Percentiles rank a stretch among this genome's conserved stretches.
Conservation (phyloP, 768 basidiomycete genomes). For the Mycena vulgaris region DNA sequence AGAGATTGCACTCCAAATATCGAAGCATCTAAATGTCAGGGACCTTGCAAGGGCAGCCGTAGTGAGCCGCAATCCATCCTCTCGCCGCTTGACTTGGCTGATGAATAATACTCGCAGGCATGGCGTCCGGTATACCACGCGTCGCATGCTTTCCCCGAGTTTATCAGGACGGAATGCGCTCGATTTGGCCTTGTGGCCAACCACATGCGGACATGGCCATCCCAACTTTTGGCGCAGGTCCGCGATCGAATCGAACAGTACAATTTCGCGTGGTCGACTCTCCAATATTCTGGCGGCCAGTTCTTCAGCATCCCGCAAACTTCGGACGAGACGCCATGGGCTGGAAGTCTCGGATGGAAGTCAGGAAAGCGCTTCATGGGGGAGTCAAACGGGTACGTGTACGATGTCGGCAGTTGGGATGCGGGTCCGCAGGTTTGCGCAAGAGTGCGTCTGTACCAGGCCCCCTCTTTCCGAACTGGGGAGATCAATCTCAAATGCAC, state of each 20-base stretch:
- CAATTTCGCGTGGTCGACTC: conserved; percentile 30
- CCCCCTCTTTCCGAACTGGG: conserved; percentile 22
- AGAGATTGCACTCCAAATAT: conserved; percentile 20
- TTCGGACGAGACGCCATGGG: conserved; percentile 11
- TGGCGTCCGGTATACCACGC: conserved; percentile 22
- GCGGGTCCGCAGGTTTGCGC: neutral
- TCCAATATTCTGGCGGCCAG: neutral
- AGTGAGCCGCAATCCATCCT: neutral
- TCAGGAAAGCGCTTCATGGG: conserved; percentile 28
- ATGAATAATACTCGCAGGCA: neutral
- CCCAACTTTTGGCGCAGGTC: neutral
- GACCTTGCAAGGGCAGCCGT: conserved; percentile 10
- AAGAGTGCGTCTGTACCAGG: neutral
- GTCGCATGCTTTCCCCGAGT: conserved; percentile 7
- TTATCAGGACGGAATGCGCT: conserved; percentile 20
- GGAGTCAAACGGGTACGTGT: conserved; percentile 29
- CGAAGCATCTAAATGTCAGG: conserved; percentile 17
- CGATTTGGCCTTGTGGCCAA: conserved; percentile 15
- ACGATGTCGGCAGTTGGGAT: conserved; percentile 7
- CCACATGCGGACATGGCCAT: neutral
- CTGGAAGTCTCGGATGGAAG: conserved; percentile 11
- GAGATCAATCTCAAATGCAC: neutral
- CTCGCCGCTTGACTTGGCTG: neutral
- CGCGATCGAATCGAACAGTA: conserved; percentile 21
- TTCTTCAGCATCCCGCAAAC: conserved; percentile 8